phyloP scores from a whole-genome alignment of 2,329 filamentous ascomycete species.

The Xylariaceae sp. region DNA sequence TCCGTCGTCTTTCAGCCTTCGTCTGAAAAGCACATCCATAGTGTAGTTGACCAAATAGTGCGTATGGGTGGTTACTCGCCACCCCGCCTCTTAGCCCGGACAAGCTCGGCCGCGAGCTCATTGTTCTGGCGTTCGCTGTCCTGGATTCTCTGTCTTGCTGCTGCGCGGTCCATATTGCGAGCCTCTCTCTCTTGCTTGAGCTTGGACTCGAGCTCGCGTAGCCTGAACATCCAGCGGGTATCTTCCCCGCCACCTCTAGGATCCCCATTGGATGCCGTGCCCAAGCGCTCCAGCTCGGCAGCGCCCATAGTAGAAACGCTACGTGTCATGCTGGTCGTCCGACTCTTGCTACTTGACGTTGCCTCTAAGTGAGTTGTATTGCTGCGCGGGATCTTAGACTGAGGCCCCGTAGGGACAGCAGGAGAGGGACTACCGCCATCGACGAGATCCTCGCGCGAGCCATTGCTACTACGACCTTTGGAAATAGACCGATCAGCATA shows the following conservation, averaged over 20 bases:
- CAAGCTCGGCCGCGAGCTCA: conserved; percentile 27
- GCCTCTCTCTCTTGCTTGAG: conserved; percentile 88
- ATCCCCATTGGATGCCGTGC: conserved; percentile 16
- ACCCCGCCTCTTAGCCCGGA: conserved; percentile 22
- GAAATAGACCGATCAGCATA: conserved; percentile 31
- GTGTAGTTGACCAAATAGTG: too few relatives aligned
- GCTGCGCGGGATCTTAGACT: conserved; percentile 28
- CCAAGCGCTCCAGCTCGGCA: conserved; percentile 17
- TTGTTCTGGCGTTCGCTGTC: conserved; percentile 29
- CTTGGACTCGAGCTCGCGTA: conserved; percentile 83
- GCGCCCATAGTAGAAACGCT: conserved; percentile 20
- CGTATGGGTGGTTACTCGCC: conserved; percentile 5
- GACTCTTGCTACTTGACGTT: conserved; percentile 15
- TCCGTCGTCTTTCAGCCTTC: too few relatives aligned
- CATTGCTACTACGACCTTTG: conserved; percentile 35
- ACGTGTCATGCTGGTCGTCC: conserved; percentile 22
- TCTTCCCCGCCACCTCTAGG: conserved; percentile 38
- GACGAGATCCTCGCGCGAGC: conserved; percentile 27
- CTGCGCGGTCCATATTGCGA: conserved; percentile 75
- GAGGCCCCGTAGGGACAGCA: conserved; percentile 49
- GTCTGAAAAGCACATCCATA: too few relatives aligned
- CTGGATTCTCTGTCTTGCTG: conserved; percentile 66
- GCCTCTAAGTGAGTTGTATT: conserved; percentile 33
- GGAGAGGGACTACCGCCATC: conserved; percentile 50
- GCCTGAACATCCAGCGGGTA: conserved; percentile 76